Evolutionary conservation across 129 eudicot species (phyloP).

Genomic region (Flaveria brownii): DNA sequence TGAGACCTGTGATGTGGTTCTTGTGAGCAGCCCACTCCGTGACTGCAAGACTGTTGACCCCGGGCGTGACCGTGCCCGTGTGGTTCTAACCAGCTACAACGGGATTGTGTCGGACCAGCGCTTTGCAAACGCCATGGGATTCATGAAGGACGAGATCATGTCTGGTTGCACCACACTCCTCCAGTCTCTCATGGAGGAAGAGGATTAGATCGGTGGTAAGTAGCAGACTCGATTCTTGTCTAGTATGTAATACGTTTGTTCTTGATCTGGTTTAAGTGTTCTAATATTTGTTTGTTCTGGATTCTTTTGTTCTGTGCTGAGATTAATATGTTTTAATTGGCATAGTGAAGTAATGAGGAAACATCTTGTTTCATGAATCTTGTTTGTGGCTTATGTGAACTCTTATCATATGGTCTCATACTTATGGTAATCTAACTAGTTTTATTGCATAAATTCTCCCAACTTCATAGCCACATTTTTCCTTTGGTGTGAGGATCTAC

Average conservation of each 20-base stretch:
- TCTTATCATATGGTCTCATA: too few species aligned
- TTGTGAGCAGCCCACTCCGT: constrained; percentile 64
- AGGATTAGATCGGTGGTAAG: constrained; percentile 37
- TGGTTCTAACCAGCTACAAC: constrained; percentile 57
- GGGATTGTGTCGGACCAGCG: constrained; percentile 52
- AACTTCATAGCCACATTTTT: too few species aligned
- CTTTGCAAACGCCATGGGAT: constrained; percentile 59
- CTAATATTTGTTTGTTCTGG: constrained; percentile 23
- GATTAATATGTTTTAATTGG: constrained; percentile 29
- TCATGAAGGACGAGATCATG: constrained; percentile 53
- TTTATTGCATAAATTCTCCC: too few species aligned
- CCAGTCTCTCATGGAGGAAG: constrained; percentile 47
- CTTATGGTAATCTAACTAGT: too few species aligned
- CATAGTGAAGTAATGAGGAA: constrained; percentile 13
- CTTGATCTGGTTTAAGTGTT: constrained; percentile 1
- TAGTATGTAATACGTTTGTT: constrained; percentile 13
- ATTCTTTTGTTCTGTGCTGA: constrained; percentile 20
- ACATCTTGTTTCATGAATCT: constrained; percentile 15
- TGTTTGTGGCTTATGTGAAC: neutral
- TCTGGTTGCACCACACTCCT: constrained; percentile 49
- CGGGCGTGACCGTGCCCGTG: constrained; percentile 63
- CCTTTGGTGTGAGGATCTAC: too few species aligned
- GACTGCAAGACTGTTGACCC: constrained; percentile 49
- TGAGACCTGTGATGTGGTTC: constrained; percentile 51
- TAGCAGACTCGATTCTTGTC: constrained; percentile 11